Conservation (phyloP, 2,329 filamentous ascomycete species). For the Sordariomycetes sp. region DNA sequence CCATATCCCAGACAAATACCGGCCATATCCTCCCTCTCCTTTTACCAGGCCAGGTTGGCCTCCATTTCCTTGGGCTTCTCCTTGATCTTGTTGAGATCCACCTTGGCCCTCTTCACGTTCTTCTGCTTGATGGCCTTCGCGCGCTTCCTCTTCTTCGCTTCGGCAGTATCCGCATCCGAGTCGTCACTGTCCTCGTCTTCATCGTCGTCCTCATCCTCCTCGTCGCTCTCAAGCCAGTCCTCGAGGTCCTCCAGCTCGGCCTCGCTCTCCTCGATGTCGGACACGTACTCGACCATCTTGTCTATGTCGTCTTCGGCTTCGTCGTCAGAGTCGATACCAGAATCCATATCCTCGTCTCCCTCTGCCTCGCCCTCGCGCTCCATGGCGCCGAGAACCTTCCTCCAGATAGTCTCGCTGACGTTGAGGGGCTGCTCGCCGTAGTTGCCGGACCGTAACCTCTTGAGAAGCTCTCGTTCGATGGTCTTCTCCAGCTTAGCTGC, state of each 20-base stretch:
- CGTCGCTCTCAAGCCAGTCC: slow-evolving; percentile 78
- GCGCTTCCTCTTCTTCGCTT: slow-evolving; percentile 44
- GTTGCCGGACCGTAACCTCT: slow-evolving; percentile 79
- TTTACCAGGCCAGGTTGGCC: background rate
- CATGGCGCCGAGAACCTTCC: slow-evolving; percentile 85
- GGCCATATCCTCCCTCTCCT: background rate
- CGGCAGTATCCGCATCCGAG: slow-evolving; percentile 42
- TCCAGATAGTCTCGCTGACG: slow-evolving; percentile 91
- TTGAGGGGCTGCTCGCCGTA: slow-evolving; percentile 94
- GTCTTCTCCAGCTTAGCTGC: slow-evolving; percentile 91
- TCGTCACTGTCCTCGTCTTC: slow-evolving; percentile 50
- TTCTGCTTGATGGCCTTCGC: slow-evolving; percentile 46
- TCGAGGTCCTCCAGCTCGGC: slow-evolving; percentile 73
- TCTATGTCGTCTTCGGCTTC: slow-evolving; percentile 62
- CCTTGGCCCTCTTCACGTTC: slow-evolving; percentile 35
- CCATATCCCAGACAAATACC: background rate
- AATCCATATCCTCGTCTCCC: slow-evolving; percentile 79
- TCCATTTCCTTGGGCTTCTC: slow-evolving; percentile 30
- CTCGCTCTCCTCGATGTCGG: slow-evolving; percentile 77
- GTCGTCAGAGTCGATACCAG: slow-evolving; percentile 70
- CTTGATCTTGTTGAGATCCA: slow-evolving; percentile 28
- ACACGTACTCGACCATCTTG: slow-evolving; percentile 83
- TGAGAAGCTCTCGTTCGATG: slow-evolving; percentile 90
- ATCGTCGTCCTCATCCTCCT: slow-evolving; percentile 43
- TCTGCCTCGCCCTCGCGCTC: slow-evolving; percentile 78